Base-by-base conservation (phyloP, 345 rosid species). In the Hibiscus syriacus region DNA sequence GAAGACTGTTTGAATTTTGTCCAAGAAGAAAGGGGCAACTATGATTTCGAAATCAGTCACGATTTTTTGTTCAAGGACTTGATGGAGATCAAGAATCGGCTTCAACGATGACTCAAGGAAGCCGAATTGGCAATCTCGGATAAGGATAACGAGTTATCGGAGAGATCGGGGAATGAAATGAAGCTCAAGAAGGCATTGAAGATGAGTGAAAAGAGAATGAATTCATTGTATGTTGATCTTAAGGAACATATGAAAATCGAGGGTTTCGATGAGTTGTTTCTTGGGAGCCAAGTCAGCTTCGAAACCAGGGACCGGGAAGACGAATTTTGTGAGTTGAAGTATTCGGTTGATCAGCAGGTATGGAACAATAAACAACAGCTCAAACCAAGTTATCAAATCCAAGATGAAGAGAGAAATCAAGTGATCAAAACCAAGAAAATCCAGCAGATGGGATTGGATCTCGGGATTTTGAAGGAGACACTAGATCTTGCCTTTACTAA, bases 1-100 rank as follows among this genome's bases (percentile, higher is more conserved):
- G 87, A 92, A 55, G 90, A 86, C 39, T 92, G 98, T 64, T 71
- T 85, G 71, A 83, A 69, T 61, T 81, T 92, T 60, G 96, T 92
- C 36, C 84, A 77, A n/a, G 85, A 92, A 67, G 93, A 90, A 76
- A 70, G 86, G 0, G 97, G 80, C 16, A 67, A 69, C 45, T 68
- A 16, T 48, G 55, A 52, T 38, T 79, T 85, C 22, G 96, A 90
- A 64, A 83, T 69, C 41, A 71, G 77, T 68, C 92, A 88, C 36
- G 80, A 82, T 69, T 86, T 84, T 25, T 77, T 88, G 52, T 72
- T 92, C 14, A 63, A 65, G 3, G 98, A 92, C 66, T 77, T 92
- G 55, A 74, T 80, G 23, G 87, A 76, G 30, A 87, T 90, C 23
- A 78, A 80, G 74, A 90, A 92, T 62, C 93, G 90, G 30, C 97